Conservation (phyloP, 768 basidiomycete genomes). For the Pleurotus cornucopiae region DNA sequence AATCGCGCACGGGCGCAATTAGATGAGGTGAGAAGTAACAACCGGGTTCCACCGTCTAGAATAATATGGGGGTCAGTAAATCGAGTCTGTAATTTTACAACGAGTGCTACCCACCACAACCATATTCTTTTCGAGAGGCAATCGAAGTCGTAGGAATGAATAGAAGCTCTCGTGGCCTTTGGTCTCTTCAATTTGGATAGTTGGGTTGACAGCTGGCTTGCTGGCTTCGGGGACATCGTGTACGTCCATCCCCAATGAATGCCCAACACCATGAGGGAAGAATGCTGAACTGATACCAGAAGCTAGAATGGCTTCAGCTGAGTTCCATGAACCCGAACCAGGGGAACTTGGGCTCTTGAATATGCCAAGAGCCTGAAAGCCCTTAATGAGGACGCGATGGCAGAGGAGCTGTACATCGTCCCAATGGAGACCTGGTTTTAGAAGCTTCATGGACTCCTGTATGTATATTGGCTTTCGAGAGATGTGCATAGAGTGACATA, state of each 20-base stretch:
- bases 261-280: conserved; percentile 93
- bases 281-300: conserved; percentile 81
- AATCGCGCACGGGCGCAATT: conserved; percentile 30
- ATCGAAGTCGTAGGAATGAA: conserved; percentile 72
- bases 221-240: conserved; percentile 85
- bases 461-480: not conserved
- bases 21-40: conserved; percentile 83
- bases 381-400: conserved; percentile 76
- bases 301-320: conserved; percentile 65
- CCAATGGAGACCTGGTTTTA: conserved; percentile 83
- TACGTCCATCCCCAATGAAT: conserved; percentile 75
- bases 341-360: conserved; percentile 58
- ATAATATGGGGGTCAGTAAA: not conserved
- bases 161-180: conserved; percentile 65
- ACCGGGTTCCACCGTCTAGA: conserved; percentile 86
- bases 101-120: conserved; percentile 61
- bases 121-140: conserved; percentile 75
- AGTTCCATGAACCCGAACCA: conserved; percentile 51
- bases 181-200: conserved; percentile 30
- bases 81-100: not conserved
- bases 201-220: conserved; percentile 59
- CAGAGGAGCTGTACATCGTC: conserved; percentile 82
- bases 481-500: too few species aligned
- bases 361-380: conserved; percentile 82
- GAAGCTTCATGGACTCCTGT: conserved; percentile 63